These are phyloP conservation scores for Lactifluus piperatus DNA, from an alignment of 768 basidiomycete genomes.

Conservation along the genomic window DNA sequence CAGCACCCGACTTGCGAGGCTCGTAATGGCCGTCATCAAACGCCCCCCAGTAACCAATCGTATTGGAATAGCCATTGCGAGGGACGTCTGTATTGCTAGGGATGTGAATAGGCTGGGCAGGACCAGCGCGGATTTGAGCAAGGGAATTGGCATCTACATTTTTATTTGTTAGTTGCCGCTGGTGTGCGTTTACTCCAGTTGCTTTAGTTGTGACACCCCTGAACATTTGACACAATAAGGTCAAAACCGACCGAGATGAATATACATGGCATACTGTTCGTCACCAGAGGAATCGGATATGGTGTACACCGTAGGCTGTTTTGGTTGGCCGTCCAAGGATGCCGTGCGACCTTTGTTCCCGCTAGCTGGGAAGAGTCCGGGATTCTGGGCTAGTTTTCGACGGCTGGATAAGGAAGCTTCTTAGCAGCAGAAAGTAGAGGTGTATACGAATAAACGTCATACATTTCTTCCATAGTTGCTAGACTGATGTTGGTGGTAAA, in stretches of 20 bases:
- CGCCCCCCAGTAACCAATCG: conserved; percentile 25
- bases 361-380: neutral
- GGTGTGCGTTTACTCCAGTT: neutral
- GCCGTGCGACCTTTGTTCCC: neutral
- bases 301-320: neutral
- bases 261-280: conserved; percentile 10
- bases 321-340: conserved; percentile 1
- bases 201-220: neutral
- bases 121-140: neutral
- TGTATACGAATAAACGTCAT: neutral
- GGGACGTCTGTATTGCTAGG: conserved; percentile 12
- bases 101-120: conserved; percentile 15
- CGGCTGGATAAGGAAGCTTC: neutral
- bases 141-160: conserved; percentile 2
- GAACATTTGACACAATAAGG: neutral
- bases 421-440: neutral
- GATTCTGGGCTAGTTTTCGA: conserved; percentile 14
- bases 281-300: conserved; percentile 21
- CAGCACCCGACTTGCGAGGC: conserved; percentile 34
- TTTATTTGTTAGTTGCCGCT: neutral
- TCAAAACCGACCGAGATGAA: neutral
- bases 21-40: conserved; percentile 26
- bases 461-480: conserved; percentile 12
- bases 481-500: neutral
- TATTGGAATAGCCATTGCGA: conserved; percentile 4